Conservation (phyloP, 2,329 filamentous ascomycete species). For the Waltergamsia citrina region DNA sequence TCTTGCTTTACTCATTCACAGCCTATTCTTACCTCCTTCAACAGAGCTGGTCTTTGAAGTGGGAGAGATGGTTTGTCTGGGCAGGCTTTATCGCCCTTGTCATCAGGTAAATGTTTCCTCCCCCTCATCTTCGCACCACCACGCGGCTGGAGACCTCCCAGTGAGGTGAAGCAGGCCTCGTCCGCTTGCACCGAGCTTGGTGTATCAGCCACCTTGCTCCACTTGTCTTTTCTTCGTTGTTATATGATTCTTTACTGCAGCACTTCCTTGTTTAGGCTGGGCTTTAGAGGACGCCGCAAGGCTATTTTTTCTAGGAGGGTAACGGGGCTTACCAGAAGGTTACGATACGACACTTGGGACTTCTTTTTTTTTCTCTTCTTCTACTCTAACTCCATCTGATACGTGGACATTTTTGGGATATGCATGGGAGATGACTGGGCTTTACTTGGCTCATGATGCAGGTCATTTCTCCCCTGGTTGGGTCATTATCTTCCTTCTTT, state of each 20-base stretch:
- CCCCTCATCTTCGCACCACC: conserved; percentile 9
- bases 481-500: background rate
- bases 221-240: conserved; percentile 16
- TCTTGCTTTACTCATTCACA: conserved; percentile 3
- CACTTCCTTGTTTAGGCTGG: conserved; percentile 22
- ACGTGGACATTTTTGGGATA: conserved; percentile 2
- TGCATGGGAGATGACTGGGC: conserved; percentile 1
- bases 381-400: too few species aligned
- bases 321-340: conserved; percentile 10
- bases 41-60: conserved; percentile 25
- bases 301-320: conserved; percentile 16
- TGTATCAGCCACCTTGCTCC: too few species aligned
- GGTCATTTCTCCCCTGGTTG: conserved; percentile 1
- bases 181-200: too few species aligned
- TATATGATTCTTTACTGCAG: conserved; percentile 13
- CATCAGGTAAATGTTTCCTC: conserved; percentile 10
- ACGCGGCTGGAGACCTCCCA: conserved; percentile 13
- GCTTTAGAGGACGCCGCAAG: conserved; percentile 33
- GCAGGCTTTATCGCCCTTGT: background rate
- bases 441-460: conserved; percentile 10
- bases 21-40: conserved; percentile 4
- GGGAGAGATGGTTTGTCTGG: background rate
- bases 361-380: conserved; percentile 14
- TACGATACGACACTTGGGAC: conserved; percentile 20
- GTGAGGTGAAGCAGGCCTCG: conserved; percentile 25